phyloP scores from a whole-genome alignment of 345 rosid species.

The Ricinus communis region DNA sequence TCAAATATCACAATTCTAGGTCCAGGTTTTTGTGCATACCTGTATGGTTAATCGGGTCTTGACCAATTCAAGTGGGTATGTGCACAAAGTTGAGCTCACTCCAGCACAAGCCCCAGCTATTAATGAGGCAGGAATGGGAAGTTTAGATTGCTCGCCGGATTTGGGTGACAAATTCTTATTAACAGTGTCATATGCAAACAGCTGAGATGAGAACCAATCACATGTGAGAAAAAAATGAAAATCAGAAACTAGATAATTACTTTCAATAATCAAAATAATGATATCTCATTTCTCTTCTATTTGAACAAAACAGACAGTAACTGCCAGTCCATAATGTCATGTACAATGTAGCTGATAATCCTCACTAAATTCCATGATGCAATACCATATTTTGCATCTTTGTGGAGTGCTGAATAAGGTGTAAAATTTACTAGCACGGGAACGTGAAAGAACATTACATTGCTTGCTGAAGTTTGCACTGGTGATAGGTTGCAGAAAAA shows the following conservation, averaged over 20 bases:
- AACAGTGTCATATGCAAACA: constrained; percentile 85
- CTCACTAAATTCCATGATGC: not conserved
- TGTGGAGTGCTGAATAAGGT: not conserved
- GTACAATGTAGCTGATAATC: not conserved
- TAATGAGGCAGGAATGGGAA: constrained; percentile 75
- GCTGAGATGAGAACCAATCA: constrained; percentile 41
- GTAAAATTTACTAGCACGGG: not conserved
- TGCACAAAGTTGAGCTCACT: constrained; percentile 86
- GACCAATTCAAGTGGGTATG: constrained; percentile 87
- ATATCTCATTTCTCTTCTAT: not conserved
- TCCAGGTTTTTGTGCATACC: constrained; percentile 37
- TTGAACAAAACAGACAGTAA: not conserved
- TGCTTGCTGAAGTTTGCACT: no score
- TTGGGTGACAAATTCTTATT: constrained; percentile 70
- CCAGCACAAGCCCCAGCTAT: constrained; percentile 99
- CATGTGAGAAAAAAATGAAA: not conserved
- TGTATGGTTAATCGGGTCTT: constrained; percentile 92
- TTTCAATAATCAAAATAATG: not conserved
- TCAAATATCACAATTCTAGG: not conserved
- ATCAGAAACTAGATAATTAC: not conserved
- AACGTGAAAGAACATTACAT: no score
- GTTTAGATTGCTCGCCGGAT: constrained; percentile 63
- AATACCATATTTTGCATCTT: not conserved
- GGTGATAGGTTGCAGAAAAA: no score
- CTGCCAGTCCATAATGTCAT: not conserved